Percentiles rank a stretch among this genome's conserved stretches.
Evolutionary conservation across 139 green algal species (phyloP).

Genomic region (Volvox reticuliferus): DNA sequence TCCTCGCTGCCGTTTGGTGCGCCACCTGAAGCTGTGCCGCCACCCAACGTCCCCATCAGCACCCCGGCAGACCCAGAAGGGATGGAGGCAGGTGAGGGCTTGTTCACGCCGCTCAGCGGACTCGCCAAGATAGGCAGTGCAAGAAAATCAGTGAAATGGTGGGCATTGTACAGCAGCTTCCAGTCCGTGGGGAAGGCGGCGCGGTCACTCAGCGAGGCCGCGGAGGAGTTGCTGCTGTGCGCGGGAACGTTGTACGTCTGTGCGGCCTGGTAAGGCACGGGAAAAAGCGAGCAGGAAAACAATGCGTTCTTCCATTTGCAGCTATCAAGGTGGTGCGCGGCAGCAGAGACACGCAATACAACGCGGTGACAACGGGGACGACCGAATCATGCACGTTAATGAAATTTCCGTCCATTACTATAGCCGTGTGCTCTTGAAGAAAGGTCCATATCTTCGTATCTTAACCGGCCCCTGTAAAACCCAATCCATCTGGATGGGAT

Average conservation of each 20-base stretch:
- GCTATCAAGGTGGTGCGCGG: too few relatives aligned
- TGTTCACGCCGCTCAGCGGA: background rate
- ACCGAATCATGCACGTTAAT: too few relatives aligned
- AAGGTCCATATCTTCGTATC: too few relatives aligned
- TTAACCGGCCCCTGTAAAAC: too few relatives aligned
- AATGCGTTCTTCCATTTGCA: too few relatives aligned
- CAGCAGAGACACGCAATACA: too few relatives aligned
- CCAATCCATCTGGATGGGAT: too few relatives aligned
- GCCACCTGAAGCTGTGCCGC: background rate
- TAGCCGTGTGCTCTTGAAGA: too few relatives aligned
- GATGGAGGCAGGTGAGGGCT: background rate
- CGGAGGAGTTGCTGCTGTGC: background rate
- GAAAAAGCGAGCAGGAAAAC: background rate
- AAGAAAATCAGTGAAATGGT: slow-evolving; percentile 40
- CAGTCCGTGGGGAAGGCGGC: slow-evolving; percentile 27
- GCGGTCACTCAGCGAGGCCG: background rate
- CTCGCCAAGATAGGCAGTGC: slow-evolving; percentile 1
- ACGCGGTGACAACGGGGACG: too few relatives aligned
- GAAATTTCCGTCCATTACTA: too few relatives aligned
- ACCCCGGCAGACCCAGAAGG: background rate
- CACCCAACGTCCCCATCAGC: background rate
- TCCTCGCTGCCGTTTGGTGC: background rate
- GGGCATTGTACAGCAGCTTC: slow-evolving; percentile 41
- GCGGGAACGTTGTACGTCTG: background rate
- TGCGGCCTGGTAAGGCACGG: background rate